Conservation (phyloP, 768 basidiomycete species). For the Cystoderma amianthinum region DNA sequence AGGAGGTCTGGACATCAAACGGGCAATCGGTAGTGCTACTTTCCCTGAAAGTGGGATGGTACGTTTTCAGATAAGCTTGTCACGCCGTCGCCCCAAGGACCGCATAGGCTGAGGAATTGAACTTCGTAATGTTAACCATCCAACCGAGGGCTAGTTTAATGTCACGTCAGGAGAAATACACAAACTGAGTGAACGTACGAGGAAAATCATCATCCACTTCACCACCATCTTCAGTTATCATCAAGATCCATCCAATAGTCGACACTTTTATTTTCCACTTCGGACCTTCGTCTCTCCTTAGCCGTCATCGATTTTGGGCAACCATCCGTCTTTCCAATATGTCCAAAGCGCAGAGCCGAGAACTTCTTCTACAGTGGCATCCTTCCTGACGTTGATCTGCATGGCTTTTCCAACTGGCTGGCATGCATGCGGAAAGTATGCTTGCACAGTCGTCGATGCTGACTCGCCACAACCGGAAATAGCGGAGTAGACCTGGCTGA, state of each 20-base stretch:
- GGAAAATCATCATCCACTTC: constrained; percentile 99
- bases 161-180: constrained; percentile 3
- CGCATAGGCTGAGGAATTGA: constrained; percentile 87
- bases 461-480: constrained; percentile 73
- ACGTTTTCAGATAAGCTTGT: too few species aligned
- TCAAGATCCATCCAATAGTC: constrained; percentile 85
- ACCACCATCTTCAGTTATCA: constrained; percentile 94
- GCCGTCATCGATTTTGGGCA: constrained; percentile 69
- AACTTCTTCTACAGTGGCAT: constrained; percentile 92
- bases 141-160: constrained; percentile 76
- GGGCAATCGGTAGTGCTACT: too few species aligned
- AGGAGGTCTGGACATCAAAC: too few species aligned
- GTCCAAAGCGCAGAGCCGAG: constrained; percentile 88
- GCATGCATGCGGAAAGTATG: constrained; percentile 81
- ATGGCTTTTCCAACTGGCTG: constrained; percentile 57
- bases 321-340: constrained; percentile 88
- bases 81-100: constrained; percentile 67
- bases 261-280: constrained; percentile 53
- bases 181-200: constrained; percentile 43
- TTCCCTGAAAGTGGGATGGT: too few species aligned
- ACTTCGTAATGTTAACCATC: constrained; percentile 77
- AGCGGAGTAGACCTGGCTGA: constrained; percentile 67
- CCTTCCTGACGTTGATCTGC: constrained; percentile 72
- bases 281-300: constrained; percentile 54
- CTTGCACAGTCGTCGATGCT: constrained; percentile 55